Percentiles rank a stretch among this genome's conserved stretches.
Conservation (phyloP, 768 basidiomycete genomes). For the Amanita phalloides region DNA sequence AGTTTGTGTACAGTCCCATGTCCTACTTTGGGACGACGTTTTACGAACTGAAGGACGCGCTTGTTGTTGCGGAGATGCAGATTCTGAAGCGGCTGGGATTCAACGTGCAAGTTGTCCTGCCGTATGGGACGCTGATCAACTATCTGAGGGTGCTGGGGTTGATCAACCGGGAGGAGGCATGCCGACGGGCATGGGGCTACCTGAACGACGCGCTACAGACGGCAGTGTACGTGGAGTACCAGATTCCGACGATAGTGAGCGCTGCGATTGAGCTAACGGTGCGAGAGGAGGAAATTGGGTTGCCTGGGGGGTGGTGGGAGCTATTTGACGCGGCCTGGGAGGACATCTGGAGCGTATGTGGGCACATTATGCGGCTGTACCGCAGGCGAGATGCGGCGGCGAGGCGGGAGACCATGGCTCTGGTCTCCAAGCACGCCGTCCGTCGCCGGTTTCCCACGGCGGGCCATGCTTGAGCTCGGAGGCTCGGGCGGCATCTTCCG, state of each 20-base stretch:
- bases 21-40: constrained; percentile 83
- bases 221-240: constrained; percentile 82
- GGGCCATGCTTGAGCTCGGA: constrained; percentile 86
- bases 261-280: constrained; percentile 79
- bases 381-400: constrained; percentile 40
- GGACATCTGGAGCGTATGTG: constrained; percentile 78
- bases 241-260: constrained; percentile 83
- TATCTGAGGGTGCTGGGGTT: constrained; percentile 89
- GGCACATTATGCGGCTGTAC: constrained; percentile 79
- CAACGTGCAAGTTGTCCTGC: constrained; percentile 86
- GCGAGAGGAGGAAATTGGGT: constrained; percentile 58
- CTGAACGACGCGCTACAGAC: constrained; percentile 97
- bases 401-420: constrained; percentile 31
- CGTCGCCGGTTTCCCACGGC: constrained; percentile 24
- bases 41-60: constrained; percentile 89
- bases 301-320: constrained; percentile 88
- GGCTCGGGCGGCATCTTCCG: constrained; percentile 82
- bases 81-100: constrained; percentile 93
- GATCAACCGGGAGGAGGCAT: constrained; percentile 55
- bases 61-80: constrained; percentile 96
- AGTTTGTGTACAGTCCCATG: constrained; percentile 73
- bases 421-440: constrained; percentile 72
- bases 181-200: constrained; percentile 84
- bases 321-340: constrained; percentile 90
- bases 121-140: constrained; percentile 91